These are phyloP conservation scores for Hygrophila difformis DNA, from an alignment of 257 asterid species.

Conservation along the genomic window DNA sequence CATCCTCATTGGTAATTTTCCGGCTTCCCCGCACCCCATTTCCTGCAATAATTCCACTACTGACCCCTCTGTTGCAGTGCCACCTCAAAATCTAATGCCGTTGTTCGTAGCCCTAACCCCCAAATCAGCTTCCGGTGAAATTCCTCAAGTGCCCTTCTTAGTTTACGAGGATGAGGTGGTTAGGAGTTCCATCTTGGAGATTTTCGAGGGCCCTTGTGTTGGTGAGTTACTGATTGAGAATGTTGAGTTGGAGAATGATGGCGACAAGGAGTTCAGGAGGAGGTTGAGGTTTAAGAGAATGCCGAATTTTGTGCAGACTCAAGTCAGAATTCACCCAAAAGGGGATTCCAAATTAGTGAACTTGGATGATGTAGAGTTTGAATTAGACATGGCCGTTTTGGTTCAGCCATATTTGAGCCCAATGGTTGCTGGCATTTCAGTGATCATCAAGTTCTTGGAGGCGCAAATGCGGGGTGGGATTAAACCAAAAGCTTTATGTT, in stretches of 20 bases:
- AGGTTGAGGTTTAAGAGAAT: constrained; percentile 83
- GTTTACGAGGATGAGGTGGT: constrained; percentile 62
- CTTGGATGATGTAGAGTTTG: constrained; percentile 35
- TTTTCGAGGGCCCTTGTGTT: constrained; percentile 46
- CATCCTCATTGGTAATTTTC: constrained; percentile 38
- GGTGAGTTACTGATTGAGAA: constrained; percentile 75
- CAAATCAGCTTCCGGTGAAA: constrained; percentile 30
- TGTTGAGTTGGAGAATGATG: constrained; percentile 45
- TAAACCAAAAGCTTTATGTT: constrained; percentile 60
- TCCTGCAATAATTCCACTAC: constrained; percentile 21
- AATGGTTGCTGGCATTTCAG: constrained; percentile 68
- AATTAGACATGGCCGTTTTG: constrained; percentile 36
- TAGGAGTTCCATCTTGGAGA: constrained; percentile 42
- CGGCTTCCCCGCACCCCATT: constrained; percentile 18
- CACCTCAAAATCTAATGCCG: constrained; percentile 24
- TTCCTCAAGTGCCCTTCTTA: constrained; percentile 50
- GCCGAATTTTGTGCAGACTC: constrained; percentile 82
- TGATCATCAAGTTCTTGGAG: constrained; percentile 37
- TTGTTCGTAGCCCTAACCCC: constrained; percentile 56
- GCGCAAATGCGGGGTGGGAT: constrained; percentile 20
- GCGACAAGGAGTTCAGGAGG: constrained; percentile 54
- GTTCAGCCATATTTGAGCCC: constrained; percentile 80
- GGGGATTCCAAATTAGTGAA: constrained; percentile 15
- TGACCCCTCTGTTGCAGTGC: background rate
- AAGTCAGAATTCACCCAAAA: constrained; percentile 41